phyloP scores from a whole-genome alignment of 805 yeast genomes.

The Ogataea paraovalis region DNA sequence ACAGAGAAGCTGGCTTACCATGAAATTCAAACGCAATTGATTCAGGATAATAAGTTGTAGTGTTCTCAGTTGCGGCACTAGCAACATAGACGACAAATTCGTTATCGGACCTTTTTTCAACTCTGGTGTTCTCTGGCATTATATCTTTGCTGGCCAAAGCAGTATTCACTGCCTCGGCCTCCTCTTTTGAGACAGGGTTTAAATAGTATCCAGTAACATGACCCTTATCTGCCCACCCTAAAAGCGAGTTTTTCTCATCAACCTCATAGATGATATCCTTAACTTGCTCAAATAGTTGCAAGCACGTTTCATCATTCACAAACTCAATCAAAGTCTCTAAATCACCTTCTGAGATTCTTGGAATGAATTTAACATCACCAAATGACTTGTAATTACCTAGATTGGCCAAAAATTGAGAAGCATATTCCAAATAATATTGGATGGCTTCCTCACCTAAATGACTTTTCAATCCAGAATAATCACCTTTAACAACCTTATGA shows the following conservation, averaged over 20 bases:
- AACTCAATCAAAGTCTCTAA: slow-evolving; percentile 47
- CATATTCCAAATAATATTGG: slow-evolving; percentile 59
- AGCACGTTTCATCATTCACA: slow-evolving; percentile 33
- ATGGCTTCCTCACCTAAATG: slow-evolving; percentile 36
- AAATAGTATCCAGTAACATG: slow-evolving; percentile 74
- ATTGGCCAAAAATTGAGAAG: slow-evolving; percentile 70
- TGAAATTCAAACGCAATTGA: slow-evolving; percentile 35
- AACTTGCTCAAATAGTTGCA: slow-evolving; percentile 39
- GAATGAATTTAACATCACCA: slow-evolving; percentile 85
- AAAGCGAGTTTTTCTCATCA: slow-evolving; percentile 45
- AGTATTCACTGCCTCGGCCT: slow-evolving; percentile 62
- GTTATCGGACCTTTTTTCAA: slow-evolving; percentile 48
- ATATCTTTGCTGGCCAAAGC: slow-evolving; percentile 60
- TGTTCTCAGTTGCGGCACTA: slow-evolving; percentile 49
- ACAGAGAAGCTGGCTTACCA: slow-evolving; percentile 39
- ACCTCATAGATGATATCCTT: slow-evolving; percentile 47
- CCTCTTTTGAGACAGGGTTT: slow-evolving; percentile 49
- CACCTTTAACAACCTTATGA: slow-evolving; percentile 48
- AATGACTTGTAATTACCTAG: slow-evolving; percentile 81
- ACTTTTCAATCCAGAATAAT: slow-evolving; percentile 37
- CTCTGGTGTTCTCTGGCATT: slow-evolving; percentile 78
- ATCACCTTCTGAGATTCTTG: slow-evolving; percentile 46
- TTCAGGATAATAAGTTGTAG: slow-evolving; percentile 56
- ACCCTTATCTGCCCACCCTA: slow-evolving; percentile 78
- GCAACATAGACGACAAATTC: slow-evolving; percentile 66